These are phyloP conservation scores for Cladosporium sp. DNA, from an alignment of 2,329 filamentous ascomycete species.

Conservation along the genomic window DNA sequence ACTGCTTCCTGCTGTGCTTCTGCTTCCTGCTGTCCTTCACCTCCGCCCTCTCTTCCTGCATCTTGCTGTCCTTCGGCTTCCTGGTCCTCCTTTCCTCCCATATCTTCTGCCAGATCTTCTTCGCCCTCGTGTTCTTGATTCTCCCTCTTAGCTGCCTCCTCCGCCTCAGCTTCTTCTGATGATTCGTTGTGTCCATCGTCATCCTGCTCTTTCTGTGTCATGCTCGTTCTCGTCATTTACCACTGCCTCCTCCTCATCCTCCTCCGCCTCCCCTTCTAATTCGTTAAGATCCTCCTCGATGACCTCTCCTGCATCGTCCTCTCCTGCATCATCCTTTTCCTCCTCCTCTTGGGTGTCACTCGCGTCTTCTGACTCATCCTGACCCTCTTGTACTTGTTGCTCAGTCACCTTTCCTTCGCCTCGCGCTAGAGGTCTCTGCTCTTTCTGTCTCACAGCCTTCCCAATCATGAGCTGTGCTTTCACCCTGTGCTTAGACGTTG, in stretches of 20 bases:
- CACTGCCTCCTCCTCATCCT: background rate
- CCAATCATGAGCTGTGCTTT: background rate
- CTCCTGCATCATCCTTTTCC: background rate
- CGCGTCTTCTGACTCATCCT: background rate
- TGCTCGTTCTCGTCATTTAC: background rate
- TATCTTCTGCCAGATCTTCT: background rate
- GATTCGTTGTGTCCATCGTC: background rate
- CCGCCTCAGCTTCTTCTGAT: background rate
- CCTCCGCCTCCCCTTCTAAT: background rate
- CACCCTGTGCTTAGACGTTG: background rate
- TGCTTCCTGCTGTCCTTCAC: background rate
- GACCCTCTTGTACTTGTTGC: background rate
- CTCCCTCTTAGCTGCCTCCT: background rate
- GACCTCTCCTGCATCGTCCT: background rate
- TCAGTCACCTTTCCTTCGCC: background rate
- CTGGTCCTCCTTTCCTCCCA: too few relatives aligned
- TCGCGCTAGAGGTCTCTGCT: background rate
- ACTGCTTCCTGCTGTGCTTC: background rate
- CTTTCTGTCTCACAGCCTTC: background rate
- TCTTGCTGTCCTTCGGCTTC: background rate
- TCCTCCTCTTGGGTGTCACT: too few relatives aligned
- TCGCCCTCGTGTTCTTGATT: background rate
- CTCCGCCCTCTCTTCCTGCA: background rate
- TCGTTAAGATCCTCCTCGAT: background rate
- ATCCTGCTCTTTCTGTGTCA: background rate